These are phyloP conservation scores for Lyophyllum atratum DNA, from an alignment of 768 basidiomycete species.

Conservation along the genomic window DNA sequence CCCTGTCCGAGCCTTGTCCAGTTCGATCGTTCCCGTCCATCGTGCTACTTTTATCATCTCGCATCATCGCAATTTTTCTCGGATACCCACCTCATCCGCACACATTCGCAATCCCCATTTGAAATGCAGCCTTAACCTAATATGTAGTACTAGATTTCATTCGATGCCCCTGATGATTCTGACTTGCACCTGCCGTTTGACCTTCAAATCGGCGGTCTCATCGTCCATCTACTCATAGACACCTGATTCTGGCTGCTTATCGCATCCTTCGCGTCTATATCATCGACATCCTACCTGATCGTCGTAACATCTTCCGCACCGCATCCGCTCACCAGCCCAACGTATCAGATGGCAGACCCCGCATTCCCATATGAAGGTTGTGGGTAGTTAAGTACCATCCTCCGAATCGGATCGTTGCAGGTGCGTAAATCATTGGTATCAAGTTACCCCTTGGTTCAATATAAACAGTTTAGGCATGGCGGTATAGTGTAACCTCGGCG, in stretches of 20 bases:
- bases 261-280: background rate
- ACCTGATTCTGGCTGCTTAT: background rate
- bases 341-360: background rate
- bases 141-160: background rate
- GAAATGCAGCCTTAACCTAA: background rate
- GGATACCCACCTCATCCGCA: background rate
- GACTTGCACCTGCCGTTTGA: background rate
- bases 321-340: background rate
- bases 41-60: too few species aligned
- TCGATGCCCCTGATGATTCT: background rate
- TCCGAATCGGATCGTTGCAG: background rate
- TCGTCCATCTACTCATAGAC: background rate
- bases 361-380: background rate
- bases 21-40: background rate
- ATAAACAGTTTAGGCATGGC: too few species aligned
- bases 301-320: background rate
- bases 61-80: background rate
- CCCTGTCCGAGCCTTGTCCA: background rate
- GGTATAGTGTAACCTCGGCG: too few species aligned
- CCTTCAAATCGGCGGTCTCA: background rate
- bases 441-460: background rate
- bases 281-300: background rate
- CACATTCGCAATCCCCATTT: background rate
- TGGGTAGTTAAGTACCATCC: background rate
- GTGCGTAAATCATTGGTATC: background rate